phyloP scores from a whole-genome alignment of 208 protist genomes.

The Crithidia acanthocephali region DNA sequence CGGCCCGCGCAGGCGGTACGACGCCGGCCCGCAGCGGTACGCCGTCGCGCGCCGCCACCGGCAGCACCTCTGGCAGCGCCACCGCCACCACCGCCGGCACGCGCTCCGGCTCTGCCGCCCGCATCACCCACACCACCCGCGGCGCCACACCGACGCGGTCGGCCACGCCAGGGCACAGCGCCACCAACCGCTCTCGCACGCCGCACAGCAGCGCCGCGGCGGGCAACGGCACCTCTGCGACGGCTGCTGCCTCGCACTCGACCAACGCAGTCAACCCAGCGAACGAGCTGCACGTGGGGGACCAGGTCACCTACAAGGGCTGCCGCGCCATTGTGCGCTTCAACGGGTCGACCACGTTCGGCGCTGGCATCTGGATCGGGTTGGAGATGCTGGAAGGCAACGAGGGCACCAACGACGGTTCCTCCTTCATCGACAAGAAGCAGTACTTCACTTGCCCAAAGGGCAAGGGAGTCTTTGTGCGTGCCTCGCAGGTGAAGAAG shows the following conservation, averaged over 20 bases:
- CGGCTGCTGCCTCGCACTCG: slow-evolving; percentile 19
- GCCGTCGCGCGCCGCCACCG: slow-evolving; percentile 25
- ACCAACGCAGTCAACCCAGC: slow-evolving; percentile 48
- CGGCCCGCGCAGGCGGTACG: slow-evolving; percentile 58
- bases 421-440: slow-evolving; percentile 92
- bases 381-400: slow-evolving; percentile 91
- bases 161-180: slow-evolving; percentile 37
- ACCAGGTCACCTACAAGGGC: slow-evolving; percentile 87
- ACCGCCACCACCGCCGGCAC: slow-evolving; percentile 14
- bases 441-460: slow-evolving; percentile 91
- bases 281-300: slow-evolving; percentile 76
- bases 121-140: slow-evolving; percentile 22
- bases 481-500: slow-evolving; percentile 87
- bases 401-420: slow-evolving; percentile 90
- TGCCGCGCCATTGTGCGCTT: slow-evolving; percentile 85
- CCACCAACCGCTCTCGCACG: slow-evolving; percentile 39
- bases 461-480: slow-evolving; percentile 90
- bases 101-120: slow-evolving; percentile 34
- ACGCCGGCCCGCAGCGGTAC: slow-evolving; percentile 58
- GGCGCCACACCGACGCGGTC: slow-evolving; percentile 33
- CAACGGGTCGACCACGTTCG: slow-evolving; percentile 84
- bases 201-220: slow-evolving; percentile 27
- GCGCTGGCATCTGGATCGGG: slow-evolving; percentile 88
- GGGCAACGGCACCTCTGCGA: background rate
- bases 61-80: background rate